A percentile compares a stretch with the other conserved stretches of the same genome.
Conservation (phyloP, 345 rosid species). For the Psidium guajava region DNA sequence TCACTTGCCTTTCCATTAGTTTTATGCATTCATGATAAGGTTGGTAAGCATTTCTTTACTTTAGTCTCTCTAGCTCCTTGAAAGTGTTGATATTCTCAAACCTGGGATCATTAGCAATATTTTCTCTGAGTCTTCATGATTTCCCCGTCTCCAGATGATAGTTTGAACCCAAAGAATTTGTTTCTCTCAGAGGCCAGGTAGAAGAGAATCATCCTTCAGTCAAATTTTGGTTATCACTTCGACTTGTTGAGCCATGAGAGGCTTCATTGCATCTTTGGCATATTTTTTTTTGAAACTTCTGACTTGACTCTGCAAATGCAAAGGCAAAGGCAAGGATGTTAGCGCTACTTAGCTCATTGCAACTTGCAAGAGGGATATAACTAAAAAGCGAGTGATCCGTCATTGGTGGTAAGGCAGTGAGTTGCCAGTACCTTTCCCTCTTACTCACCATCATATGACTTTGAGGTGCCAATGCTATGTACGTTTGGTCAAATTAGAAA, state of each 20-base stretch:
- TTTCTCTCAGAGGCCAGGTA: neutral
- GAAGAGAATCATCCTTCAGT: neutral
- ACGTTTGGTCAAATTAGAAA: neutral
- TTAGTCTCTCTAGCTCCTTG: neutral
- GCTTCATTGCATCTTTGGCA: neutral
- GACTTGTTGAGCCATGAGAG: neutral
- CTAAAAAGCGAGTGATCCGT: neutral
- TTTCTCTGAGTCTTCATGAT: neutral
- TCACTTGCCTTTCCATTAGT: neutral
- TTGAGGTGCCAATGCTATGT: neutral
- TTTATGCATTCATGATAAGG: neutral
- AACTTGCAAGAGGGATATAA: neutral
- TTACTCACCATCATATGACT: neutral
- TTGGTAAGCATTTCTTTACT: neutral
- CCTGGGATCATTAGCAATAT: neutral
- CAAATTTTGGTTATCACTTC: neutral
- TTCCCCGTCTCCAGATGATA: neutral
- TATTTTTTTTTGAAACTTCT: neutral
- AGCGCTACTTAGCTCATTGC: neutral
- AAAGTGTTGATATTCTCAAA: neutral
- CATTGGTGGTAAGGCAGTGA: neutral
- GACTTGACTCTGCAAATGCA: neutral
- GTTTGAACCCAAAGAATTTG: no score
- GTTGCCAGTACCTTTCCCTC: neutral
- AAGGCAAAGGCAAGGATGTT: neutral